Base-by-base conservation (phyloP, 2,329 filamentous ascomycete species). In the Sporothrix variecibatus region DNA sequence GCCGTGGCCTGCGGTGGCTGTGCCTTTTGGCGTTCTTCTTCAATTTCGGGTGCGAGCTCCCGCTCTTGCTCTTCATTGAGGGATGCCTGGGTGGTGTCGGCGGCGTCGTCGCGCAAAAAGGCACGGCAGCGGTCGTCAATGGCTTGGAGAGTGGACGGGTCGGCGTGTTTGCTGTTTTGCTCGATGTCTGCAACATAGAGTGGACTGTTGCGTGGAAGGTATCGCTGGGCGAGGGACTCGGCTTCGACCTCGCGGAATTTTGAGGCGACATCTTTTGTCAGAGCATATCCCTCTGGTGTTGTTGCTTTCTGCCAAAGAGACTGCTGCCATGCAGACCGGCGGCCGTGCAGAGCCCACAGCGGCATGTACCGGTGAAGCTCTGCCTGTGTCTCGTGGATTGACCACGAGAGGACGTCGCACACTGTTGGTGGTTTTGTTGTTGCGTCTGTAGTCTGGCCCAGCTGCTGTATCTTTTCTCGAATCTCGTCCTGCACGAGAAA, bases 61-160 rank as follows among this genome's bases (percentile, higher is more conserved):
- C 91, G 85, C 78, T 94, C 91, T 76, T 93, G 90, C 74, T 94
- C 92, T 77, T 93, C 90, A 2, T 88, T 82, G 0, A 92, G 80
- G 0, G 81, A 34, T 12, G 58, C 46, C 3, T 51, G 80, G 0
- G 83, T 81, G 0, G 82, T 78, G 0, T 79, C n/a, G n/a, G n/a
- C 76, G 34, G 84, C 77, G 1, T 80, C 76, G 0, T 76, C 53
- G 2, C 80, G 76, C 0, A 78, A 79, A 72, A 86, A 84, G 12
- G 84, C 79, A 0, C 75, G 68, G 73, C 84, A 86, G 34, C 82
- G 82, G 2, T 75, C 51, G 12, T 72, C 58, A 69, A 85, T 84
- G 20, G 46, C 58, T 20, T 23, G 31, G 17, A 74, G 28, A 1
- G 17, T 11, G 8, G 49, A 12, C 12, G 28, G 5, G 62, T 69